Base-by-base conservation (phyloP, 768 basidiomycete genomes). In the Galerina sulciceps region DNA sequence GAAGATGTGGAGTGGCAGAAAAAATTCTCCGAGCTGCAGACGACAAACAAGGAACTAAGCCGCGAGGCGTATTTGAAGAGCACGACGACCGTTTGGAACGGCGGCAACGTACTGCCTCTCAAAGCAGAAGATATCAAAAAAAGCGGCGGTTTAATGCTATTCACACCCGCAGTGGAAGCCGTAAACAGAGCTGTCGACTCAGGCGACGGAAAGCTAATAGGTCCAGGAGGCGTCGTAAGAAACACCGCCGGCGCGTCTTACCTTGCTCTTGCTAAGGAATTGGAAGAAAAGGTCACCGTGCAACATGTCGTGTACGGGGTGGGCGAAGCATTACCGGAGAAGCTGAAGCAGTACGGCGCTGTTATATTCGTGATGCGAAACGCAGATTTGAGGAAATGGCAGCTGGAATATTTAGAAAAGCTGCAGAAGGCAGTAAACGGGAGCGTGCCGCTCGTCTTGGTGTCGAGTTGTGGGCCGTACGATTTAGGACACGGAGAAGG, bases 401-500 rank as follows among this genome's bases (percentile, higher is more conserved):
- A 68, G 52, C 45, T 68, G 17, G 63, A 57, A 37, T 60, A 55
- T 55, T 48, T 68, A 34, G 58, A 87, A 70, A 55, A 78, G 47
- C 71, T 74, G 10, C 72, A 74, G 53, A 60, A 65, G 43, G 70
- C 58, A 17, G 55, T 8, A 2, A 53, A 31, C 11, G 37, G 17
- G 23, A 35, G 31, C 0, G 65, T 72, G 15, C 72, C 74, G 15
- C 69, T 87, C 35, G 74, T 87, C 1, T 67, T 89, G 13, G 59
- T 90, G 0, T 79, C 85, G 17, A 87, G 84, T 37, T 87, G 87
- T 65, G 83, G 80, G n/a, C 88, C 88, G 26, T 90, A 89, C 62
- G 88, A 90, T 60, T 56, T 87, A 10, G 50, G 35, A 10, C 26
- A 51, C 1, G 10, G 15, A 14, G 71, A 78, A 13, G 71, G 66